phyloP scores from a whole-genome alignment of 139 green algal species.

The Gonium pectorale region DNA sequence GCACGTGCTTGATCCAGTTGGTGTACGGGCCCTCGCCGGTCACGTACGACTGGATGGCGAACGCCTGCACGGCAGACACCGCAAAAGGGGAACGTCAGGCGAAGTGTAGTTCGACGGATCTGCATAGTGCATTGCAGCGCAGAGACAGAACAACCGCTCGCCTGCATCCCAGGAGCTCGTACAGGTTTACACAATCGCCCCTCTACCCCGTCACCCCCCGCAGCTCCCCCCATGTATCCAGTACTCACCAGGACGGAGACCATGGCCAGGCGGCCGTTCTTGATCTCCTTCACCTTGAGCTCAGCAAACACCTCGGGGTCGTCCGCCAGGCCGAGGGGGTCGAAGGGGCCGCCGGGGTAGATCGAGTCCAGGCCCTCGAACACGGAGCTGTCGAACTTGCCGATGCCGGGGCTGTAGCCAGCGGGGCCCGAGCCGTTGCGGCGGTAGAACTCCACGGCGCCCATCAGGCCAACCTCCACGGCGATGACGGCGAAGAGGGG shows the following conservation, averaged over 20 bases:
- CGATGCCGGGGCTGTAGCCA: constrained; percentile 89
- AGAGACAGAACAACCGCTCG: too few relatives aligned
- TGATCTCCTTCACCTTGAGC: constrained; percentile 99
- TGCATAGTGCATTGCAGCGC: too few relatives aligned
- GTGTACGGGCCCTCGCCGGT: constrained; percentile 96
- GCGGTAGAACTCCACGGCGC: constrained; percentile 91
- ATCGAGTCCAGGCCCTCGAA: constrained; percentile 93
- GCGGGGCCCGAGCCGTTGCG: constrained; percentile 82
- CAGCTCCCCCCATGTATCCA: background rate
- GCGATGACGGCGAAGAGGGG: constrained; percentile 84
- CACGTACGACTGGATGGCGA: constrained; percentile 86
- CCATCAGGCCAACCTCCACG: constrained; percentile 89
- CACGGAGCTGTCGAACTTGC: constrained; percentile 91
- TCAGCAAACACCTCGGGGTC: constrained; percentile 93
- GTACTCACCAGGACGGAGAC: constrained; percentile 83
- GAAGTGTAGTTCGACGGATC: too few relatives aligned
- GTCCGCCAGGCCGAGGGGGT: constrained; percentile 94
- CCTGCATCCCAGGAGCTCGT: too few relatives aligned
- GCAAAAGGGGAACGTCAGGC: too few relatives aligned
- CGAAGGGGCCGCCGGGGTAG: constrained; percentile 96
- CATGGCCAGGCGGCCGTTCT: constrained; percentile 97
- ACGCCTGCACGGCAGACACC: constrained; percentile 69
- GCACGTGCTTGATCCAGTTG: constrained; percentile 95
- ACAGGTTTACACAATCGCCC: too few relatives aligned
- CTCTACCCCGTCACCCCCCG: too few relatives aligned